Base-by-base conservation (phyloP, 495 filamentous ascomycete genomes). In the Podospora didyma region DNA sequence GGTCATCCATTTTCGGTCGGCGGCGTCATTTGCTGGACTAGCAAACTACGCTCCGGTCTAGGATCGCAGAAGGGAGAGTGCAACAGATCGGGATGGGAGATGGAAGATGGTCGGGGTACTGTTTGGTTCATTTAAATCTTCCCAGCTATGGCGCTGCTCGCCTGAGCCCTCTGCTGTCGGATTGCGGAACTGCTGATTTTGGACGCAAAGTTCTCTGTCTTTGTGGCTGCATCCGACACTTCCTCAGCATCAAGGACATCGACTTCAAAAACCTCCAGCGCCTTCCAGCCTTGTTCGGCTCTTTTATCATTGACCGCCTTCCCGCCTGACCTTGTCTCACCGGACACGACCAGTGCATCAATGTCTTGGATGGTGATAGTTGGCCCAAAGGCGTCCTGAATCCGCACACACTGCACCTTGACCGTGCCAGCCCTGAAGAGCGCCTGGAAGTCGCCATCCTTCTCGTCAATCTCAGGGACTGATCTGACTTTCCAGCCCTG, bases 111-210 rank as follows among this genome's bases (percentile, higher is more conserved):
- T 31, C 26, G 9, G 9, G 26, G 4, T 31, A 9, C 26, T 9
- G 26, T 9, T 22, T 23, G 16, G 9, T 2, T 63, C 28, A 63
- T 22, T n/a, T n/a, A n/a, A n/a, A 59, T 60, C 51, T 63, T 60
- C 2, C 46, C 55, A 50, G 45, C 51, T 5, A 24, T n/a, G 11
- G n/a, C n/a, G n/a, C 9, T 31, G 26, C 23, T 56, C 0, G 49
- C 57, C 24, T 54, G 46, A 5, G 79, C 78, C 50, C 66, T 76
- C 49, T 71, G 72, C 62, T 78, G 70, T 22, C 80, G 70, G 54
- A 82, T 82, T 23, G 71, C 86, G 1, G 89, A 90, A 70, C 94
- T 97, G 77, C 92, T 96, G 63, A 98, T 88, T 72, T 96, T 98
- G 26, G 80, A 78, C 3, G 86, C 82, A 66, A 93, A 96, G 48